Conservation (phyloP, 306 rosid species). For the Acacia acuminata region DNA sequence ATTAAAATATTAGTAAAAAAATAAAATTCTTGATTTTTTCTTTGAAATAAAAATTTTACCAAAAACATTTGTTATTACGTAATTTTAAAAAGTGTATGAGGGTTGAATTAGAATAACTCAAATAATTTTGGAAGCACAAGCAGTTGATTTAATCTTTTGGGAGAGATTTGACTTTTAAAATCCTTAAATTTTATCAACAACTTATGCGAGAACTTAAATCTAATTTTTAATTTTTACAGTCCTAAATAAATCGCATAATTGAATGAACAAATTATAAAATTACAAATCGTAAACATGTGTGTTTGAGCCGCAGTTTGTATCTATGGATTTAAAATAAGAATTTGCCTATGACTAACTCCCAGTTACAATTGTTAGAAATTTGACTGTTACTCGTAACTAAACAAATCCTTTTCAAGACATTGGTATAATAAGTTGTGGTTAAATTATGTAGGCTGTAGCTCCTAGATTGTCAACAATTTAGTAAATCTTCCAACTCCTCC, state of each 20-base stretch:
- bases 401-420: not conserved
- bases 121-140: not conserved
- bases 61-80: not conserved
- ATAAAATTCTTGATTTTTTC: too few species aligned
- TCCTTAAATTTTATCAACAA: too few species aligned
- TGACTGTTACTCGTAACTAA: not conserved
- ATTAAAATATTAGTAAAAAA: too few species aligned
- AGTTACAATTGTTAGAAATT: not conserved
- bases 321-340: not conserved
- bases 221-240: too few species aligned
- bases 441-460: not conserved
- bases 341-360: not conserved
- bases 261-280: too few species aligned
- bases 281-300: too few species aligned
- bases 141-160: not conserved
- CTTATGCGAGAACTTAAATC: not conserved
- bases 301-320: not conserved
- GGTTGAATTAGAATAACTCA: not conserved
- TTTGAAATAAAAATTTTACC: not conserved
- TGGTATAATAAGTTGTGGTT: not conserved
- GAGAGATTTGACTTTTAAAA: not conserved
- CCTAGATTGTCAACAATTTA: too few species aligned
- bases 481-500: too few species aligned
- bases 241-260: too few species aligned
- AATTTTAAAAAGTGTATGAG: not conserved